Percentiles rank a stretch among this genome's conserved stretches.
Conservation (phyloP, 306 rosid genomes). For the Glycine soja region DNA sequence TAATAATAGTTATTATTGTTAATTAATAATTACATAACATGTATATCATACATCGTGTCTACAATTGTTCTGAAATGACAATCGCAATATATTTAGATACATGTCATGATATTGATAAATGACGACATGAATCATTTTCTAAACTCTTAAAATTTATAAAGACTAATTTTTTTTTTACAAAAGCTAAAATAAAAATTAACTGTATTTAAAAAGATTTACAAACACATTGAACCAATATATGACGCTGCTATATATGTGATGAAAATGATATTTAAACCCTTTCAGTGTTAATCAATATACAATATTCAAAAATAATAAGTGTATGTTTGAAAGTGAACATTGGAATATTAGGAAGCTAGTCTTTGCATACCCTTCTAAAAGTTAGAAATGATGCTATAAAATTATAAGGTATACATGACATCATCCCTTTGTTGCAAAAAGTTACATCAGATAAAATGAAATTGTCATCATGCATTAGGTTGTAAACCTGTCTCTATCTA, state of each 20-base stretch:
- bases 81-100: no score
- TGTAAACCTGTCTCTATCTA: neutral
- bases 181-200: no score
- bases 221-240: neutral
- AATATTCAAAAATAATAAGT: neutral
- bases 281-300: neutral
- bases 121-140: neutral
- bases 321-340: neutral
- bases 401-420: neutral
- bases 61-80: no score
- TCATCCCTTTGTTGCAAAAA: neutral
- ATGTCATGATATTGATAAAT: neutral
- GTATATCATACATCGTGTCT: no score
- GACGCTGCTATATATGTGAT: neutral
- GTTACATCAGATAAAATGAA: conserved; percentile 22
- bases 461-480: conserved; percentile 26
- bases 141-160: neutral
- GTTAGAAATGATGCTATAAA: neutral
- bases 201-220: no score
- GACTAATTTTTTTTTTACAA: no score
- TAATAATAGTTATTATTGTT: no score
- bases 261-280: neutral
- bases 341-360: neutral
- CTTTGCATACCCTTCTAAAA: neutral
- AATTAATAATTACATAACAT: no score